Evolutionary conservation across 495 filamentous ascomycete species (phyloP).

Genomic region (Physcia stellaris): DNA sequence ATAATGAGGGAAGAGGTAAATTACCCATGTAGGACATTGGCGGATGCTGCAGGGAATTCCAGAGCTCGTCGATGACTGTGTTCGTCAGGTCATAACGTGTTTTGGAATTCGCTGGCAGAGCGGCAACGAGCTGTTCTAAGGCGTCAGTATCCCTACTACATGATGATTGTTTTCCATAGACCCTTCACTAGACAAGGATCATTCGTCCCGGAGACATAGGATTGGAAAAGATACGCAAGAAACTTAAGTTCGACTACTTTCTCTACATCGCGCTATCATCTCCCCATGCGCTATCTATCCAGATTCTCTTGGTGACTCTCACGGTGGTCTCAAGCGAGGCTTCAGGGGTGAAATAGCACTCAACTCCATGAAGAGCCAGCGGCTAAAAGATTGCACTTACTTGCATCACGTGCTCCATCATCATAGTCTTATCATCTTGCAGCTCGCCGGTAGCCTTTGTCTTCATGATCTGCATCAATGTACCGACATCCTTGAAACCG

Average conservation of each 20-base stretch:
- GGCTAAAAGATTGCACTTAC: conserved; percentile 13
- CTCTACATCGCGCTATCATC: too few relatives aligned
- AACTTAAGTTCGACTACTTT: too few relatives aligned
- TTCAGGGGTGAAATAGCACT: background rate
- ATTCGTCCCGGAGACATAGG: too few relatives aligned
- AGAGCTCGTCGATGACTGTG: conserved; percentile 55
- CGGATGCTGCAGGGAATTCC: conserved; percentile 43
- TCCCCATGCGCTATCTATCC: too few relatives aligned
- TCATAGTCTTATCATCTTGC: conserved; percentile 55
- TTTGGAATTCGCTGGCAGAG: conserved; percentile 48
- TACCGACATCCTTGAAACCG: conserved; percentile 42
- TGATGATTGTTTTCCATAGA: background rate
- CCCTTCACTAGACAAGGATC: background rate
- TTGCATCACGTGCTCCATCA: conserved; percentile 70
- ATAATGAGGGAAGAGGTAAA: too few relatives aligned
- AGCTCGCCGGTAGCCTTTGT: conserved; percentile 41
- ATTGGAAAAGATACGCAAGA: too few relatives aligned
- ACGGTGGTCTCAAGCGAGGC: conserved; percentile 6
- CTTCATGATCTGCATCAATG: conserved; percentile 39
- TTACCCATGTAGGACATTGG: conserved; percentile 46
- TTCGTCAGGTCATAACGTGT: conserved; percentile 52
- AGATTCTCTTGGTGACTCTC: too few relatives aligned
- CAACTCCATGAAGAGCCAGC: background rate
- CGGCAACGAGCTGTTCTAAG: conserved; percentile 41
- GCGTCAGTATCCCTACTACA: too few relatives aligned